Base-by-base conservation (phyloP, 2,329 filamentous ascomycete genomes). In the Penicillium rolfsii region DNA sequence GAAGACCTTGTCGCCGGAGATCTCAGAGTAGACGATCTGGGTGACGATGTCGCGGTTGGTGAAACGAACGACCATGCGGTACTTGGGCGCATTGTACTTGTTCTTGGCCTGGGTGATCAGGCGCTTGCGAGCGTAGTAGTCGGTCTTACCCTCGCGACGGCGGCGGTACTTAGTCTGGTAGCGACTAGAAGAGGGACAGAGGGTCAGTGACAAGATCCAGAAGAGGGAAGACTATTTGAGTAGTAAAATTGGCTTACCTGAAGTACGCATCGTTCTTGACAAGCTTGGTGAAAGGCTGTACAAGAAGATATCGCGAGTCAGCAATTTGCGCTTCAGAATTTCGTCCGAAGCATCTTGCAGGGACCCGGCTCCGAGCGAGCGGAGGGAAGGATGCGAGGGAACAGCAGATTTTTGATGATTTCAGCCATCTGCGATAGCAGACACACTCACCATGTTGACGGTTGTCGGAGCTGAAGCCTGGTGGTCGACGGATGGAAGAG, bases 141-240 rank as follows among this genome's bases (percentile, higher is more conserved):
- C 95, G 85, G 95, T 99, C 91, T 99, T 99, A 81, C 95, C 95
- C 78, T 90, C 80, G 73, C 91, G 89, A 83, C 95, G 90, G 81
- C 95, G 93, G 87, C 93, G 95, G 91, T 97, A 99, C 90, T 99
- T 99, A 81, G 95, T 97, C 87, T 99, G 95, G 89, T 91, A 99
- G 84, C 95, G 93, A 82, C 93, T 97, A 80, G 58, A 58, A 62
- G 52, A 48, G 48, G 53, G 58, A 58, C 40, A 50, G 12, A 4
- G 22, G 33, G n/a, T 68, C 54, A 71, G 70, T 46, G 61, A 46
- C 41, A 0, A 8, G 14, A 24, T 19, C n/a, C 19, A 7, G 3
- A 12, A 19, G 5, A 55, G 40, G 3, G 4, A 14, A 30, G 22
- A 14, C 16, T 5, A 2, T n/a, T 6, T 9, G 60, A 35, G 1